Percentiles rank a stretch among this genome's conserved stretches.
These are phyloP conservation scores for Fusarium fracticaudum DNA, from an alignment of 2,329 filamentous ascomycete genomes.

Conservation along the genomic window DNA sequence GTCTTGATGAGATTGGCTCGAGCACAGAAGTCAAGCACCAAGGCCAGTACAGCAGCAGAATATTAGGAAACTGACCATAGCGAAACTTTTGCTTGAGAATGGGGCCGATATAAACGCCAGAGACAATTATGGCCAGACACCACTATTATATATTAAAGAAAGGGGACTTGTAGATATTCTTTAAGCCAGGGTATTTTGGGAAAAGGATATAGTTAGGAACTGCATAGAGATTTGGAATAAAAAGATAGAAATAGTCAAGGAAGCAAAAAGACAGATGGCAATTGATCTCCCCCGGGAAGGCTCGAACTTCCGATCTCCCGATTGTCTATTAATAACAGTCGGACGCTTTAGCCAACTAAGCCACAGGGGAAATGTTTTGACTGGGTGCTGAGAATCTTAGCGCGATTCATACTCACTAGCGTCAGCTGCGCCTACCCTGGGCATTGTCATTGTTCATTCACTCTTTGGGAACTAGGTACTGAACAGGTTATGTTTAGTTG, in stretches of 20 bases:
- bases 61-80: too few species aligned
- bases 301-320: constrained; percentile 45
- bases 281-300: constrained; percentile 40
- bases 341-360: constrained; percentile 42
- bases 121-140: too few species aligned
- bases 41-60: accelerated
- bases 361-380: constrained; percentile 29
- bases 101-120: too few species aligned
- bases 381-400: not conserved
- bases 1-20: too few species aligned
- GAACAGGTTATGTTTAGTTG: accelerated
- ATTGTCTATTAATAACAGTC: constrained; percentile 40
- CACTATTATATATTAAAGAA: too few species aligned
- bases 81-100: too few species aligned
- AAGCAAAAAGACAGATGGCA: not conserved
- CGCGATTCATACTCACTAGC: accelerated
- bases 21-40: too few species aligned
- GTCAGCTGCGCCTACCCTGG: accelerated
- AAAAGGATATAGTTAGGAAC: too few species aligned
- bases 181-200: accelerated
- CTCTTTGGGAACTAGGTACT: not conserved
- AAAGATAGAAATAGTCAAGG: accelerated
- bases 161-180: too few species aligned
- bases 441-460: not conserved
- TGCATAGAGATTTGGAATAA: too few species aligned